Base-by-base conservation (phyloP, 257 asterid species). In the Linderniella brevidens region DNA sequence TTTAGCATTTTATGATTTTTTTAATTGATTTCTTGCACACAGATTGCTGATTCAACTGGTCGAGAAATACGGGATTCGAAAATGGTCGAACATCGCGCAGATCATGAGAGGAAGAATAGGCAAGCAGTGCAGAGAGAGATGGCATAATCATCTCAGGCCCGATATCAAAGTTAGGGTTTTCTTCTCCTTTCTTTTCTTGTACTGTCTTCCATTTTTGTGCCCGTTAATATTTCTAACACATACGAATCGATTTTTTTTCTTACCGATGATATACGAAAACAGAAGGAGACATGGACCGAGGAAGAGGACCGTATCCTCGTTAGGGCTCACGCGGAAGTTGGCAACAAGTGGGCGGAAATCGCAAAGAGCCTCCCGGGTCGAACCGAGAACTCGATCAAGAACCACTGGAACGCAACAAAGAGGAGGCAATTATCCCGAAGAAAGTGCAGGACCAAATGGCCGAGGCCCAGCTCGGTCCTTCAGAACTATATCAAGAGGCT, bases 301-400 rank as follows among this genome's bases (percentile, higher is more conserved):
- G 95, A 80, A 41, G 95, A 88, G 60, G 98, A 84, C 13, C 54
- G 73, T 50, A 63, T 84, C 41, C 63, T 88, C 7, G 80, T 88
- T 0, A 64, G 76, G 66, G 80, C 66, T 11, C 98, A 88, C 58
- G 65, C 64, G 16, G 74, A 70, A 64, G 70, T 80, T 39, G 98
- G 95, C n/a, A 88, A 88, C 56, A 83, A 78, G 65, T 88, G 97
- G 97, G 93, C 92, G 37, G 95, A 83, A 68, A 88, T 88, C n/a
- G 93, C 97, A 1, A 88, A 78, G 40, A 69, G 75, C 35, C 74
- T 88, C 3, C 77, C 79, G 0, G 92, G 92, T 35, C 74, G 97
- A 60, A 83, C 82, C 2, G 97, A 88, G 49, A 88, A 88, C 41
- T 76, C 95, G 6, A 83, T 87, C 56, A 83, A 88, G 66, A 88